Evolutionary conservation across 1,284 basidiomycete genomes (phyloP).

Genomic region (Ceratobasidium theobromae): DNA sequence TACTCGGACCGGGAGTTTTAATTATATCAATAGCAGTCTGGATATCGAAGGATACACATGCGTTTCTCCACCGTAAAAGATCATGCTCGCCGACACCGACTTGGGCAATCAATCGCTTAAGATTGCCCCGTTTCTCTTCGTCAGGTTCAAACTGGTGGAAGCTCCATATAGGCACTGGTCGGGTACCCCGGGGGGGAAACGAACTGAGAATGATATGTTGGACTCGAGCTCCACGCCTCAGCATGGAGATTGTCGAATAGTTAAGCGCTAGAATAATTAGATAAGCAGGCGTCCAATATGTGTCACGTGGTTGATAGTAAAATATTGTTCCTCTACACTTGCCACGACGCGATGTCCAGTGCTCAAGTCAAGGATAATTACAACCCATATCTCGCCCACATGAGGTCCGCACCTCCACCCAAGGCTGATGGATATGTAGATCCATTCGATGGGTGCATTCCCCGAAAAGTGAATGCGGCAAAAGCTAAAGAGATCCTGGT

Average conservation of each 20-base stretch:
- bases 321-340: conserved; percentile 5
- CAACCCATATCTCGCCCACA: conserved; percentile 7
- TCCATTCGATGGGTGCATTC: conserved; percentile 76
- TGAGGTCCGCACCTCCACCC: not conserved
- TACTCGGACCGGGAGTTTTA: not conserved
- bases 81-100: conserved; percentile 13
- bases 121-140: not conserved
- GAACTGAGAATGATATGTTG: conserved; percentile 20
- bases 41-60: conserved; percentile 11
- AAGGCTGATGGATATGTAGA: conserved; percentile 36
- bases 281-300: not conserved
- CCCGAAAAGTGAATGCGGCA: conserved; percentile 70
- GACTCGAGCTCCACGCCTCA: conserved; percentile 2
- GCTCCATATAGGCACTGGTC: conserved; percentile 12
- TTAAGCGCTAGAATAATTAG: not conserved
- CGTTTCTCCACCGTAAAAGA: conserved; percentile 34
- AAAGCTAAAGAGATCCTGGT: conserved; percentile 77
- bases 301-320: not conserved
- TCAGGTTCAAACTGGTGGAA: conserved; percentile 14
- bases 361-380: conserved; percentile 7
- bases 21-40: not conserved
- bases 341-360: conserved; percentile 8
- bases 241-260: not conserved
- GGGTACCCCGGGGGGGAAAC: conserved; percentile 9
- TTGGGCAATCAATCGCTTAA: not conserved